Conservation (phyloP, 2,329 filamentous ascomycete genomes). For the Stromatinia cepivora region DNA sequence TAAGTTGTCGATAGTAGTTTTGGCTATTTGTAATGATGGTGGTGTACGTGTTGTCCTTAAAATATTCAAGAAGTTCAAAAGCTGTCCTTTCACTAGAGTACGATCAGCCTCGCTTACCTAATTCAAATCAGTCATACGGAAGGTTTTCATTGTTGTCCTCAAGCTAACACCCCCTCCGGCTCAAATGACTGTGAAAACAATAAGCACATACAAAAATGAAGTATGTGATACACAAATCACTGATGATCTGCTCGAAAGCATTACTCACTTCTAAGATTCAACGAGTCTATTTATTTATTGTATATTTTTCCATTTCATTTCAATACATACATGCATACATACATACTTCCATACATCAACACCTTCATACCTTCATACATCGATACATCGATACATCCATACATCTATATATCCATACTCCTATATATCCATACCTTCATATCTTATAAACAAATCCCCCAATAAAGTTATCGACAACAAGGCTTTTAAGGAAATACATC, state of each 20-base stretch:
- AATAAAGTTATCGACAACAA: not conserved
- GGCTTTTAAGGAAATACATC: not conserved
- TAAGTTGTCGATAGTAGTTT: not conserved
- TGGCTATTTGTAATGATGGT: not conserved
- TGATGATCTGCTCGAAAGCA: too few species aligned
- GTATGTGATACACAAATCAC: too few species aligned
- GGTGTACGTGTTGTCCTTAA: slow-evolving; percentile 8
- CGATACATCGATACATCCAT: not conserved
- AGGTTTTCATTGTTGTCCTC: too few species aligned
- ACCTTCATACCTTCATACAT: not conserved
- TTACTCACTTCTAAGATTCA: too few species aligned
- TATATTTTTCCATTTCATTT: too few species aligned
- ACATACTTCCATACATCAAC: not conserved
- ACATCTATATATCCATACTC: not conserved
- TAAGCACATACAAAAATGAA: too few species aligned
- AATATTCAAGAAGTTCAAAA: not conserved
- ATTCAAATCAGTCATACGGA: too few species aligned
- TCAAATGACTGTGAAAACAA: too few species aligned
- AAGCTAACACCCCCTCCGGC: too few species aligned
- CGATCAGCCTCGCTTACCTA: slow-evolving; percentile 6
- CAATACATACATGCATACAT: too few species aligned
- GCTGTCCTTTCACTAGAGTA: slow-evolving; percentile 10
- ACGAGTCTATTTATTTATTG: too few species aligned
- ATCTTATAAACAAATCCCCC: not conserved
- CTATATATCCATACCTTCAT: not conserved